Percentiles rank a stretch among this genome's conserved stretches.
These are phyloP conservation scores for Mortierella hygrophila DNA, from an alignment of 192 early-diverging fungal species.

Conservation along the genomic window DNA sequence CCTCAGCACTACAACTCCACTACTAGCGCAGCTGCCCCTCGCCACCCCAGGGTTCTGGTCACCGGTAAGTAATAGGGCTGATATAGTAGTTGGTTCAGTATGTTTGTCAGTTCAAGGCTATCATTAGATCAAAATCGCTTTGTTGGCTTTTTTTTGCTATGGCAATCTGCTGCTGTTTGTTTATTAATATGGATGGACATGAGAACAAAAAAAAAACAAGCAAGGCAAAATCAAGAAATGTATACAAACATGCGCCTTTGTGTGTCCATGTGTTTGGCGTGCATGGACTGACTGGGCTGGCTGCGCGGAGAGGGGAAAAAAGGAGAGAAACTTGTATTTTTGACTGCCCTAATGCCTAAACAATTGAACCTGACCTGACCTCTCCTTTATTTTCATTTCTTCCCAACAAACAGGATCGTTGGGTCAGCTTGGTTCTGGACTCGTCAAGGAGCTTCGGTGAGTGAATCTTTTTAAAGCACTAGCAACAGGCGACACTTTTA, in stretches of 20 bases:
- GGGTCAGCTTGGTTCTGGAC: slow-evolving; percentile 74
- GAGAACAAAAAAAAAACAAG: not conserved
- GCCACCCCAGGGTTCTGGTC: slow-evolving; percentile 68
- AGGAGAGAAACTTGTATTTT: not conserved
- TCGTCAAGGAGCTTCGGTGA: slow-evolving; percentile 72
- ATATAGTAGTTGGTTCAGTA: not conserved
- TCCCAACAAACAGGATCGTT: slow-evolving; percentile 47
- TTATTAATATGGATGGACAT: not conserved
- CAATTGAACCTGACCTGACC: not conserved
- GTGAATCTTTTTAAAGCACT: not conserved
- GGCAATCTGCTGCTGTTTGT: not conserved
- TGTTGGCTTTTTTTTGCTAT: not conserved
- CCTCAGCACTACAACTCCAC: slow-evolving; percentile 6
- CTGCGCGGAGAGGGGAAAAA: not conserved
- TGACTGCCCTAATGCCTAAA: not conserved
- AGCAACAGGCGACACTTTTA: not conserved
- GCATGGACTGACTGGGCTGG: not conserved
- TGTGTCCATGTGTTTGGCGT: slow-evolving; percentile 1
- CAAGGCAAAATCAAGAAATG: not conserved
- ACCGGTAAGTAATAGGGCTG: slow-evolving; percentile 58
- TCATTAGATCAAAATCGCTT: not conserved
- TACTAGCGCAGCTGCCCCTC: slow-evolving; percentile 15
- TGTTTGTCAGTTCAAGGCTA: not conserved
- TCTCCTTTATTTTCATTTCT: slow-evolving; percentile 7
- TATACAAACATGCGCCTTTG: not conserved